Base-by-base conservation (phyloP, 805 yeast species). In the Kurtzmaniella fragi region DNA sequence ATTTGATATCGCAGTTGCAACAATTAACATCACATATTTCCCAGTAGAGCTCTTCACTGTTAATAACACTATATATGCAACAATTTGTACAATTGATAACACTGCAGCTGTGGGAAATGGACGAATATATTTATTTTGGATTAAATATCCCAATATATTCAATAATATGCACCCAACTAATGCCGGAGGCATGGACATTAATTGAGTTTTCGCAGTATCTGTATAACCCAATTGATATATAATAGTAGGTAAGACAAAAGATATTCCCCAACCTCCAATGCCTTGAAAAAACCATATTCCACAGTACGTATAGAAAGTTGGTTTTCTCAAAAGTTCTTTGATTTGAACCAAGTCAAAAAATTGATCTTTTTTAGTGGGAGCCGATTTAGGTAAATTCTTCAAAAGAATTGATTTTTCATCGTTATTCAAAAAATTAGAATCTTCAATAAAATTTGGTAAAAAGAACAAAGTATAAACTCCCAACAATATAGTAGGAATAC, bases 191-290 rank as follows among this genome's bases (percentile, higher is more conserved):
- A 49, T 43, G 12, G 46, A 37, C 43, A 50, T 42, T 32, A 49
- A 40, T 32, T 48, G 55, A 16, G 55, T 47, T 5, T 44, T 47
- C 6, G 49, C 47, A 5, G 50, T 42, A 35, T 45, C 44, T 10
- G 55, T 49, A 35, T 49, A 50, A 3, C 55, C 55, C 30, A 50
- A 41, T 17, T 45, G 39, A 31, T 42, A 45, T n/a, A 50, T 39
- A 17, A 50, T 49, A 3, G 53, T 44, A 17, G 55, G 55, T 23
- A 49, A 39, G 16, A 46, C 49, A 32, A 50, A 40, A 33, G 53
- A 43, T 36, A 46, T 46, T 11, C 50, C 50, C 50, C 48, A 46
- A 13, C 50, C 50, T 3, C 50, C 50, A 27, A 46, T 36, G 26
- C 48, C 50, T 37, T 46, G 50, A 25, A 46, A 46, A 7, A 46